phyloP scores from a whole-genome alignment of 2,329 filamentous ascomycete species.

The Verruconis gallopava region DNA sequence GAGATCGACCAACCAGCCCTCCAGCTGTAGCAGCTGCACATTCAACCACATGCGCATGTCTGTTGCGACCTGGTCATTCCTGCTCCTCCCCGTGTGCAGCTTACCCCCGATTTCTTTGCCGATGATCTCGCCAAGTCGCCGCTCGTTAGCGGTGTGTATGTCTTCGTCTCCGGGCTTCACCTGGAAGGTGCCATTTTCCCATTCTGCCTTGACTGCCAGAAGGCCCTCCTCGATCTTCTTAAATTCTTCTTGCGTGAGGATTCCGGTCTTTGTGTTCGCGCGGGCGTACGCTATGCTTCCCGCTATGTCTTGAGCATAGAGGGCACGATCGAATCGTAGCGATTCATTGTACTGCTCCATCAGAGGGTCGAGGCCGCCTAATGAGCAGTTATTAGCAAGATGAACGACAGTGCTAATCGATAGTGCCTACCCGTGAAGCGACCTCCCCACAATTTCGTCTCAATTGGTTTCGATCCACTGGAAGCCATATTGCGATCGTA shows the following conservation, averaged over 20 bases:
- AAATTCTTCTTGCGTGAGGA: constrained; percentile 63
- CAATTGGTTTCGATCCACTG: not conserved
- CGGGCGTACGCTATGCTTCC: constrained; percentile 72
- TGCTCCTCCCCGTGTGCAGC: constrained; percentile 73
- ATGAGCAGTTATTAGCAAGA: not conserved
- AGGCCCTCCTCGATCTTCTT: constrained; percentile 60
- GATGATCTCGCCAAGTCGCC: constrained; percentile 60
- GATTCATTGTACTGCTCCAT: constrained; percentile 79
- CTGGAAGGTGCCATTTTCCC: constrained; percentile 31
- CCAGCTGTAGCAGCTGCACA: constrained; percentile 58
- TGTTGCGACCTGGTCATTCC: constrained; percentile 82
- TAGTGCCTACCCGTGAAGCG: constrained; percentile 45
- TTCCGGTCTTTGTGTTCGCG: constrained; percentile 62
- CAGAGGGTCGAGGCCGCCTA: constrained; percentile 69
- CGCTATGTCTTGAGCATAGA: constrained; percentile 69
- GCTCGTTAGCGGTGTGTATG: constrained; percentile 43
- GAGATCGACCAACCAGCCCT: constrained; percentile 54
- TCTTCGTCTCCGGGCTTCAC: constrained; percentile 37
- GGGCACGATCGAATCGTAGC: constrained; percentile 63
- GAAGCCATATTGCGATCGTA: constrained; percentile 1
- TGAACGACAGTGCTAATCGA: not conserved
- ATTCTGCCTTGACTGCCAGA: constrained; percentile 40
- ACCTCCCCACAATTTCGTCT: constrained; percentile 40
- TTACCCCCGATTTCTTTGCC: constrained; percentile 77
- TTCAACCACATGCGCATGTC: constrained; percentile 86